Conservation (phyloP, 768 basidiomycete genomes). For the Russula sp. region DNA sequence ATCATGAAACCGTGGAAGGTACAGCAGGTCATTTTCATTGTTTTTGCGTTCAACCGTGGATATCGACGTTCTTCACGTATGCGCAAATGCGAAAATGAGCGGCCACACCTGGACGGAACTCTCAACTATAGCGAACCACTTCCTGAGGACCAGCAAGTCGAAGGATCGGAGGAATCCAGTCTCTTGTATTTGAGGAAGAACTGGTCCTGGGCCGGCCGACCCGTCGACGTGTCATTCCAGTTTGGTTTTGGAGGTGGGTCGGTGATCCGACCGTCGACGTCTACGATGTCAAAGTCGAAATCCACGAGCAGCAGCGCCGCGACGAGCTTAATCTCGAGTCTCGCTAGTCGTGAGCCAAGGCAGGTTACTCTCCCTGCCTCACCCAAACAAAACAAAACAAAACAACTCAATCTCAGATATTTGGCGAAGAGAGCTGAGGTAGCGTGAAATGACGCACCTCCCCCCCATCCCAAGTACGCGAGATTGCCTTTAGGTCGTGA, state of each 20-base stretch:
- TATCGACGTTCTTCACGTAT: no score
- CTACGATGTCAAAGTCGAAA: constrained; percentile 52
- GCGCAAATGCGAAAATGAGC: no score
- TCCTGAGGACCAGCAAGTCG: not conserved
- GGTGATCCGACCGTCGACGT: constrained; percentile 40
- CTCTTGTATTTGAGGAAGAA: constrained; percentile 44
- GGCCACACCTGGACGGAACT: not conserved
- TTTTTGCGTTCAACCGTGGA: no score
- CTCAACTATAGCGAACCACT: not conserved
- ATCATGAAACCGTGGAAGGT: not conserved
- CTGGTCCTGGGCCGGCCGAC: constrained; percentile 49
- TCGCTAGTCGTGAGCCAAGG: constrained; percentile 67
- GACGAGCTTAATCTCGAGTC: constrained; percentile 65
- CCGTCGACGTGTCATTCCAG: constrained; percentile 71
- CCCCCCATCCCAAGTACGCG: constrained; percentile 72
- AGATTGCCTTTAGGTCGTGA: constrained; percentile 42
- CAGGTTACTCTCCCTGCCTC: constrained; percentile 57
- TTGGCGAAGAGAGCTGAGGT: not conserved
- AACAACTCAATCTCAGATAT: not conserved
- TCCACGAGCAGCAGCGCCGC: constrained; percentile 60
- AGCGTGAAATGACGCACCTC: constrained; percentile 43
- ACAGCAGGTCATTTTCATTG: no score
- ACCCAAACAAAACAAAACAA: not conserved
- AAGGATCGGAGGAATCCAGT: not conserved
- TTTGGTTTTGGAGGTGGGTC: constrained; percentile 51